A percentile compares a stretch with the other conserved stretches of the same genome.
Evolutionary conservation across 108 stramenopile genomes (phyloP).

Genomic region (Chaetoceros tenuissimus): DNA sequence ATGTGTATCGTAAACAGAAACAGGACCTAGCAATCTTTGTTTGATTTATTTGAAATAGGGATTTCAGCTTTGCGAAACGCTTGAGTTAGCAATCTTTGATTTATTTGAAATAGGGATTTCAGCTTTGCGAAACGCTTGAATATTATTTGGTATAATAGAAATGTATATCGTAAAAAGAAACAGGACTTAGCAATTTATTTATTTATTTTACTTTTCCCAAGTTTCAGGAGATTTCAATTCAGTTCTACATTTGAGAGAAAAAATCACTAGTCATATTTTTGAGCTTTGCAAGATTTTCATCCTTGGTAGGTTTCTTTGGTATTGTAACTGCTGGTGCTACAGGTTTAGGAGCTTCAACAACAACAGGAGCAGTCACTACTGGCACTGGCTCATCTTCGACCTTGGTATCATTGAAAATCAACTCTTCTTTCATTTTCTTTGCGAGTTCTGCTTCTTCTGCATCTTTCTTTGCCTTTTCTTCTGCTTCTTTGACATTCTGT

Average conservation of each 20-base stretch:
- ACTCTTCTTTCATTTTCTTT: conserved; percentile 26
- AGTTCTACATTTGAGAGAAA: conserved; percentile 63
- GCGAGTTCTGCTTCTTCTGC: conserved; percentile 38
- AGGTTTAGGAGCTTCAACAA: conserved; percentile 6
- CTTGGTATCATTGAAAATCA: conserved; percentile 16
- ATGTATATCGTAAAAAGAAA: no score
- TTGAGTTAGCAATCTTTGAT: no score
- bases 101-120: no score
- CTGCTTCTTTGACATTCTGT: conserved; percentile 35
- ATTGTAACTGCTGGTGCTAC: conserved; percentile 23
- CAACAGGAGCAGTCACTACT: conserved; percentile 14
- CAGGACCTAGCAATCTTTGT: no score
- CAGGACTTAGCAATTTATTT: no score
- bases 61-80: no score
- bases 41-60: no score
- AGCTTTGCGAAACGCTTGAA: no score
- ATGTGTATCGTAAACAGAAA: no score
- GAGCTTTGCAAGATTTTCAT: conserved; percentile 56
- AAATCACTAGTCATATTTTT: conserved; percentile 79
- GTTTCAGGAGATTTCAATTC: no score
- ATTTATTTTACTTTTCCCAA: no score
- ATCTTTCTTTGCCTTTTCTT: conserved; percentile 20
- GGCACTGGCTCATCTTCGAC: conserved; percentile 5
- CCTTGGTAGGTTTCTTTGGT: conserved; percentile 43
- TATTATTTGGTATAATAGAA: no score